Conservation (phyloP, 148 eudicot genomes). For the Polygonum maritimum region DNA sequence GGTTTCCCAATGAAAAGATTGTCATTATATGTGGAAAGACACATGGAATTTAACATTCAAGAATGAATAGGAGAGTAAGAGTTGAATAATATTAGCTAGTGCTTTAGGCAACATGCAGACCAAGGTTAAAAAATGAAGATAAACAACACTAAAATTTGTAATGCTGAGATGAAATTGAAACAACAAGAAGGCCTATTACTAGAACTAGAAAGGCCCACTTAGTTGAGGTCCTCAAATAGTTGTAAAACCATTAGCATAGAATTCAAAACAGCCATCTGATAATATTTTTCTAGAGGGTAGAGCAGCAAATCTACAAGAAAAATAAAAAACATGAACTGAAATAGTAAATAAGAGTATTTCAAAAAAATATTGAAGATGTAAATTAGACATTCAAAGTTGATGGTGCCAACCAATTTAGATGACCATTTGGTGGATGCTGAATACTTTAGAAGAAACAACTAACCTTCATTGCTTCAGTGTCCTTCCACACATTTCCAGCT, state of each 20-base stretch:
- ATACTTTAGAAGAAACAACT: slow-evolving; percentile 16
- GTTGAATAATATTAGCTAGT: background rate
- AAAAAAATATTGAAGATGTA: too few relatives aligned
- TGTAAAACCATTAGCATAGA: background rate
- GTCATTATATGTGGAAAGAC: background rate
- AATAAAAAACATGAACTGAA: background rate
- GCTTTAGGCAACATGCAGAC: background rate
- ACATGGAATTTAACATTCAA: background rate
- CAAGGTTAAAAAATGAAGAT: background rate
- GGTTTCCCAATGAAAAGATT: background rate
- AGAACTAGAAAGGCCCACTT: background rate
- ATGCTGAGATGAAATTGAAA: background rate
- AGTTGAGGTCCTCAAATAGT: background rate
- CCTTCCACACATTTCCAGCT: slow-evolving; percentile 98
- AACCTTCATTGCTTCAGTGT: slow-evolving; percentile 95
- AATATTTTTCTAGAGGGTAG: background rate
- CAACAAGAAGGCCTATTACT: background rate
- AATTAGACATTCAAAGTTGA: background rate
- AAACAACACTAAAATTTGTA: background rate
- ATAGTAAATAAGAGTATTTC: background rate
- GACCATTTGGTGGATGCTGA: background rate
- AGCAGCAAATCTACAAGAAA: background rate
- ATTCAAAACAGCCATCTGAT: background rate
- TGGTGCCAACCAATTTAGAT: background rate
- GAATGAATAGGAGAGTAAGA: background rate